Conservation (phyloP, 2,329 filamentous ascomycete genomes). For the Xylariaceae sp. region DNA sequence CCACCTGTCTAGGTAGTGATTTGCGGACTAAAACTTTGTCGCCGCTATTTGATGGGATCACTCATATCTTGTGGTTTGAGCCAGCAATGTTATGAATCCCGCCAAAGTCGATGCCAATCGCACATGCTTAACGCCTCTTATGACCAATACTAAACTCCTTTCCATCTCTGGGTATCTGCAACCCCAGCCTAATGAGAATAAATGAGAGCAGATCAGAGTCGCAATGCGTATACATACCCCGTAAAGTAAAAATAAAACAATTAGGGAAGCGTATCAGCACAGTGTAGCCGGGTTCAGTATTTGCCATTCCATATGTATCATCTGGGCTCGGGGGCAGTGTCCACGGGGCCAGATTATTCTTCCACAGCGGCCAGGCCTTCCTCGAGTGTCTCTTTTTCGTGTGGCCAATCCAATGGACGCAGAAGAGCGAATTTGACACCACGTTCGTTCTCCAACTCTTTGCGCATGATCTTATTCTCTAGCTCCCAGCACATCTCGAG, state of each 20-base stretch:
- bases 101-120: conserved; percentile 5
- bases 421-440: conserved; percentile 51
- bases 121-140: conserved; percentile 15
- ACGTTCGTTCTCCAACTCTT: conserved; percentile 55
- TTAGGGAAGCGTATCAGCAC: background rate
- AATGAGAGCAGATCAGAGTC: conserved; percentile 17
- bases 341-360: conserved; percentile 20
- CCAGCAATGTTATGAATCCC: too few relatives aligned
- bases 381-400: conserved; percentile 36
- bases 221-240: conserved; percentile 4
- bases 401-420: conserved; percentile 49
- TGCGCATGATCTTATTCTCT: conserved; percentile 58
- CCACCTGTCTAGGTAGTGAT: too few relatives aligned
- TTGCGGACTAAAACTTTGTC: too few relatives aligned
- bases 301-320: background rate
- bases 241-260: background rate
- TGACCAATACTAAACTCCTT: conserved; percentile 19
- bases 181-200: conserved; percentile 14
- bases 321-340: background rate
- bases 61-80: too few relatives aligned
- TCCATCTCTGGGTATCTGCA: conserved; percentile 19
- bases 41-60: too few relatives aligned
- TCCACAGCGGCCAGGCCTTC: conserved; percentile 31
- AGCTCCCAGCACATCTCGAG: conserved; percentile 59
- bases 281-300: background rate